Evolutionary conservation across 257 asterid species (phyloP).

Genomic region (Forsythia suspensa): DNA sequence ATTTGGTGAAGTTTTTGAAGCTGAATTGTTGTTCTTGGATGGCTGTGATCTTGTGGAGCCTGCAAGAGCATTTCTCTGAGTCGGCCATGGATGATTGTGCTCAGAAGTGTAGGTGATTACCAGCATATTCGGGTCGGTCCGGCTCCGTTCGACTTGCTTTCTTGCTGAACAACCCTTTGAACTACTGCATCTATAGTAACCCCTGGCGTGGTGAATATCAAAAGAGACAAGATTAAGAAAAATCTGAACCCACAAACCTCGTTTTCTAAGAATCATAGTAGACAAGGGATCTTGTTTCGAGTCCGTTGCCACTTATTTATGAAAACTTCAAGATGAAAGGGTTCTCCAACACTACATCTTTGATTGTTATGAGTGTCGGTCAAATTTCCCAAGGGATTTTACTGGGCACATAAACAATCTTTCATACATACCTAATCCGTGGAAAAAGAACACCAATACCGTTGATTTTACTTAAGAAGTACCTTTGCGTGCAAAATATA

Average conservation of each 20-base stretch:
- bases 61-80: slow-evolving; percentile 88
- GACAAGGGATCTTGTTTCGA: neutral
- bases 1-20: slow-evolving; percentile 23
- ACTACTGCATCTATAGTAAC: slow-evolving; percentile 94
- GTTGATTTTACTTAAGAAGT: neutral
- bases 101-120: slow-evolving; percentile 92
- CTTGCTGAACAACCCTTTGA: slow-evolving; percentile 95
- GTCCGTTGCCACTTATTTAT: too few relatives aligned
- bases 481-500: neutral
- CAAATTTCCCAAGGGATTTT: neutral
- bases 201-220: slow-evolving; percentile 45
- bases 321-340: neutral
- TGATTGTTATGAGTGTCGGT: neutral
- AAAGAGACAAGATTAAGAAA: neutral
- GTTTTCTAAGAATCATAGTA: too few relatives aligned
- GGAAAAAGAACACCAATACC: neutral
- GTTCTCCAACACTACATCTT: neutral
- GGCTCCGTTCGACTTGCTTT: slow-evolving; percentile 95
- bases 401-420: neutral
- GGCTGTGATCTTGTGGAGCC: slow-evolving; percentile 80
- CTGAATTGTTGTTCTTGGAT: slow-evolving; percentile 30
- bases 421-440: neutral
- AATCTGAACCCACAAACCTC: neutral
- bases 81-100: slow-evolving; percentile 98
- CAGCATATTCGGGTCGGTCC: slow-evolving; percentile 90